phyloP scores from a whole-genome alignment of 306 rosid species.

The Dicorynia guianensis region DNA sequence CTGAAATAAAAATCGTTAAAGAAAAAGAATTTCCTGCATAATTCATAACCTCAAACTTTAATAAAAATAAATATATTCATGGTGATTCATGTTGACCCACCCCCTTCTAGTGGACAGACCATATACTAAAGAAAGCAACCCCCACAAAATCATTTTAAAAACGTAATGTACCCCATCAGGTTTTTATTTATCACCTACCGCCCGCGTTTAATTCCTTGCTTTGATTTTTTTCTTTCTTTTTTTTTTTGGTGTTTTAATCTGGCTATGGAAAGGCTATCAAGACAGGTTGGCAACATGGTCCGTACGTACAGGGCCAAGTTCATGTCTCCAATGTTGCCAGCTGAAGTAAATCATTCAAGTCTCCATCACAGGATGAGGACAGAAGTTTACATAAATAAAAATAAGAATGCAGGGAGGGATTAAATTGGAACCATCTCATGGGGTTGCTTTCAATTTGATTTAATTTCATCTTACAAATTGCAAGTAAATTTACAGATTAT shows the following conservation, averaged over 20 bases:
- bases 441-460: neutral
- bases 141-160: conserved; percentile 29
- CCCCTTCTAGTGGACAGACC: conserved; percentile 34
- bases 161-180: conserved; percentile 25
- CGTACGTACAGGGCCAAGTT: conserved; percentile 1
- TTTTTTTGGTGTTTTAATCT: neutral
- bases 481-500: neutral
- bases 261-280: conserved; percentile 3
- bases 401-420: neutral
- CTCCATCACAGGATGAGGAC: neutral
- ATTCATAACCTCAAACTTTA: conserved; percentile 25
- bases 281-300: conserved; percentile 10
- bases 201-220: conserved; percentile 4
- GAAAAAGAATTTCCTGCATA: neutral
- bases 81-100: conserved; percentile 31
- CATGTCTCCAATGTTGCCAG: neutral
- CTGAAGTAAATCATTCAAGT: neutral
- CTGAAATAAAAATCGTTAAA: neutral
- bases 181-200: conserved; percentile 11
- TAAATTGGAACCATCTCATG: neutral
- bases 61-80: conserved; percentile 14
- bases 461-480: conserved; percentile 7
- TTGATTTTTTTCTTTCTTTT: neutral
- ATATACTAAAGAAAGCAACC: conserved; percentile 28
- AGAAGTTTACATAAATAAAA: neutral